These are phyloP conservation scores for Dioscorea alata DNA, from an alignment of 106 monocot species.

Conservation along the genomic window DNA sequence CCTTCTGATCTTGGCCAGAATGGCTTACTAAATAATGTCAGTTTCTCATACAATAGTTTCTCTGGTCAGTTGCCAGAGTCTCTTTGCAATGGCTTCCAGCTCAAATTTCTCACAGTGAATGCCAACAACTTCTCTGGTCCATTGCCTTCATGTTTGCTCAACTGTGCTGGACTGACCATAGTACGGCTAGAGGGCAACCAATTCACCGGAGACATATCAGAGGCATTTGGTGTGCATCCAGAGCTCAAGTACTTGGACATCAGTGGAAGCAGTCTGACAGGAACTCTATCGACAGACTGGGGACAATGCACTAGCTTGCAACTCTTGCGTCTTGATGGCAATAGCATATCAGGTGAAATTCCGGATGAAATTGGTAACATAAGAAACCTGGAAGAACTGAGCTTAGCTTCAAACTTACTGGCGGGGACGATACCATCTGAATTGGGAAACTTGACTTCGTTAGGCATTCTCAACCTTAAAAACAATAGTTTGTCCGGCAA, in stretches of 20 bases:
- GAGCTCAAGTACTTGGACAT: constrained; percentile 41
- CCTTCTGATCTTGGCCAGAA: constrained; percentile 45
- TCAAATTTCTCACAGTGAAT: constrained; percentile 35
- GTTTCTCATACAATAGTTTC: constrained; percentile 58
- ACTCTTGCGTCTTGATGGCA: constrained; percentile 25
- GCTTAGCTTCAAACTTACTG: constrained; percentile 39
- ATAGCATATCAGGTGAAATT: constrained; percentile 45
- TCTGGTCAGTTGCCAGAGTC: constrained; percentile 35
- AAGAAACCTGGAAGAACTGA: constrained; percentile 21
- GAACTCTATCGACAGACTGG: constrained; percentile 55
- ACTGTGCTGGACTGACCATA: constrained; percentile 29
- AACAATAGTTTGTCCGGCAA: constrained; percentile 35
- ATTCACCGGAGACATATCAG: constrained; percentile 55
- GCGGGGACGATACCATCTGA: constrained; percentile 42
- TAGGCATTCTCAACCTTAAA: constrained; percentile 46
- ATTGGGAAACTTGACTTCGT: constrained; percentile 12
- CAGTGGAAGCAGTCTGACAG: constrained; percentile 42
- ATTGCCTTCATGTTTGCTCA: constrained; percentile 53
- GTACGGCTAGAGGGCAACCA: constrained; percentile 48
- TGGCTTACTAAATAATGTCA: constrained; percentile 9
- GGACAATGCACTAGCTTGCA: constrained; percentile 40
- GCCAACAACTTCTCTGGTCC: constrained; percentile 55
- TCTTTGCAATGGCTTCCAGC: constrained; percentile 38
- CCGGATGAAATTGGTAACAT: constrained; percentile 28
- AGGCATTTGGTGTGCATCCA: constrained; percentile 48